A percentile compares a stretch with the other conserved stretches of the same genome.
Evolutionary conservation across 305 asterid species (phyloP).

Genomic region (Withania somnifera): DNA sequence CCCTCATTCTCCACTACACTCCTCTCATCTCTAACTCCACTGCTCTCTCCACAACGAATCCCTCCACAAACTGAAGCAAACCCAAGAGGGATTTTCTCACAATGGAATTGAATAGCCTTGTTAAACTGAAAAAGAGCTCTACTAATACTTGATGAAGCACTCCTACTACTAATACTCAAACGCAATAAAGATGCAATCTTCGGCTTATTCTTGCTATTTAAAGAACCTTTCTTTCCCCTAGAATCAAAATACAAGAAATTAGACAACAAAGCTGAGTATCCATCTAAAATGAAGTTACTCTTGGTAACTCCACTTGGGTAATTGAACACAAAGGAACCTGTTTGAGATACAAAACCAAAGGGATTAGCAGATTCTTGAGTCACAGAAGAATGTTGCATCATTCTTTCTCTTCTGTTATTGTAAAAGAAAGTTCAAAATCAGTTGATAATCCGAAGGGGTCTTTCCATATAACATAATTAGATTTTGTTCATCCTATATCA

Average conservation of each 20-base stretch:
- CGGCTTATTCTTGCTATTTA: constrained; percentile 25
- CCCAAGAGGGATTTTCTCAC: constrained; percentile 72
- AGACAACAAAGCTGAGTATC: constrained; percentile 19
- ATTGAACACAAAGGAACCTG: constrained; percentile 39
- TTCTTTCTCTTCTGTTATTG: background rate
- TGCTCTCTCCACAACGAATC: constrained; percentile 27
- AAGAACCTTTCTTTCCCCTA: constrained; percentile 1
- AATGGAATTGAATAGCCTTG: constrained; percentile 57
- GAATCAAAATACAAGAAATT: constrained; percentile 42
- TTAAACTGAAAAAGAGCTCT: constrained; percentile 48
- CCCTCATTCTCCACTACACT: constrained; percentile 50
- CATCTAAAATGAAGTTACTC: constrained; percentile 13
- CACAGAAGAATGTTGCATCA: constrained; percentile 71
- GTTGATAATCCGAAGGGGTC: constrained; percentile 5
- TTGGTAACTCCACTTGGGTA: no score
- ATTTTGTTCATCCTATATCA: no score
- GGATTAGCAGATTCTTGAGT: constrained; percentile 54
- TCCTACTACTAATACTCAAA: constrained; percentile 38
- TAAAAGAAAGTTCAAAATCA: background rate
- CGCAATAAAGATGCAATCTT: constrained; percentile 47
- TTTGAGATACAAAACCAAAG: constrained; percentile 35
- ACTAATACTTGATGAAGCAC: constrained; percentile 47
- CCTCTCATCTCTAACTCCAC: constrained; percentile 44
- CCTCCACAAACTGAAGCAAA: constrained; percentile 51
- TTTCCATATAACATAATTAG: background rate